phyloP scores from a whole-genome alignment of 2,329 filamentous ascomycete genomes.

The Phoma herbarum region DNA sequence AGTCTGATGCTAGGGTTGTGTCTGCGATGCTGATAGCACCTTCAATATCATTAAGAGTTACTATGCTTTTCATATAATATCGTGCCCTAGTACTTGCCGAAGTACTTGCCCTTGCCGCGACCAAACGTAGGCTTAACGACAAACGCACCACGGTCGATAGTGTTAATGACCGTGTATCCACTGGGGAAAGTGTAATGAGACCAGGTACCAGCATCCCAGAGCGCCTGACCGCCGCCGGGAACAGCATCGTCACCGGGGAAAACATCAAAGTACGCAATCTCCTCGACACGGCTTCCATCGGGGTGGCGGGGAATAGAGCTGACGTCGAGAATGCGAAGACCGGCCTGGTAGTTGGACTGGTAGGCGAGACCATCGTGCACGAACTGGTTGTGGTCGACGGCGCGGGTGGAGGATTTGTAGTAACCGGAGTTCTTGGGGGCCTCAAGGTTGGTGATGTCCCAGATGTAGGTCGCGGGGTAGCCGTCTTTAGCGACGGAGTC shows the following conservation, averaged over 20 bases:
- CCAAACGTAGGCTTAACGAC: constrained; percentile 43
- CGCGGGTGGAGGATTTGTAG: constrained; percentile 52
- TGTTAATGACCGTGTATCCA: constrained; percentile 59
- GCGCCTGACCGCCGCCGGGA: constrained; percentile 46
- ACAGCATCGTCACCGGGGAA: constrained; percentile 53
- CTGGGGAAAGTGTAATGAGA: constrained; percentile 52
- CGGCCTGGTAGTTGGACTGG: constrained; percentile 57
- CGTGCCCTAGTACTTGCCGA: constrained; percentile 24
- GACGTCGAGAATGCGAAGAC: constrained; percentile 55
- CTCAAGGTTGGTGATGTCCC: constrained; percentile 49
- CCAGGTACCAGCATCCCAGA: constrained; percentile 56
- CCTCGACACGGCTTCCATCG: constrained; percentile 50
- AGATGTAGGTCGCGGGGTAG: constrained; percentile 50
- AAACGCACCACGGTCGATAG: constrained; percentile 57
- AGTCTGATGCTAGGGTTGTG: not conserved
- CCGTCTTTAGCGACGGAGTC: constrained; percentile 45
- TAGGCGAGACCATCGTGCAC: constrained; percentile 53
- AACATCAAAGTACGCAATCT: constrained; percentile 56
- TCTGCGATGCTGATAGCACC: constrained; percentile 1
- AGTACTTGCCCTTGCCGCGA: constrained; percentile 41
- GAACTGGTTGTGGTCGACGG: constrained; percentile 59
- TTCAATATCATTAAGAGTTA: constrained; percentile 15
- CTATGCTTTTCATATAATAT: not conserved
- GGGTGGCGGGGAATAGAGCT: constrained; percentile 50
- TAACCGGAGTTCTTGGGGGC: constrained; percentile 51